Percentiles rank a stretch among this genome's conserved stretches.
Evolutionary conservation across 2,329 filamentous ascomycete genomes (phyloP).

Genomic region (Periconia digitata): DNA sequence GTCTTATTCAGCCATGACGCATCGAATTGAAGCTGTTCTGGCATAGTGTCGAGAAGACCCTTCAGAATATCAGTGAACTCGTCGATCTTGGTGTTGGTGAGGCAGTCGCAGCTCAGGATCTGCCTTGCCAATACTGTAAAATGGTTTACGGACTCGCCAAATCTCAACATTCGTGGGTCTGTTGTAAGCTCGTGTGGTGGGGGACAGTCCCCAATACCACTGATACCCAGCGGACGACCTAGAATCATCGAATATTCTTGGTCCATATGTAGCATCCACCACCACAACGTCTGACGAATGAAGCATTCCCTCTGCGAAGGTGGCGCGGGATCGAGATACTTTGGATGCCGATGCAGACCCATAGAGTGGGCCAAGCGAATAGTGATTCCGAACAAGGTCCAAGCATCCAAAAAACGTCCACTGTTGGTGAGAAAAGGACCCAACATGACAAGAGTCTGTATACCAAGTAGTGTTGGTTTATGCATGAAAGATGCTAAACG

Average conservation of each 20-base stretch:
- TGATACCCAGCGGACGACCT: constrained; percentile 52
- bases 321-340: constrained; percentile 47
- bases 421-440: constrained; percentile 53
- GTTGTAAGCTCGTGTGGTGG: constrained; percentile 49
- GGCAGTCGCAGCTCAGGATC: constrained; percentile 47
- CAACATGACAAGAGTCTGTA: constrained; percentile 53
- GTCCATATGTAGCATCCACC: constrained; percentile 57
- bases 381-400: constrained; percentile 53
- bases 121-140: constrained; percentile 53
- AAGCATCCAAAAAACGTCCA: constrained; percentile 54
- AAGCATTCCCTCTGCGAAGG: constrained; percentile 45
- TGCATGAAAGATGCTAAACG: constrained; percentile 53
- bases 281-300: constrained; percentile 51
- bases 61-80: constrained; percentile 50
- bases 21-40: constrained; percentile 50
- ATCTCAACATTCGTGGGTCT: constrained; percentile 46
- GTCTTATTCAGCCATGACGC: constrained; percentile 46
- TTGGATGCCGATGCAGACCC: constrained; percentile 53
- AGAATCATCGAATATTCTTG: constrained; percentile 55
- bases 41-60: constrained; percentile 50
- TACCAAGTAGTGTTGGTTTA: constrained; percentile 48
- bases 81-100: constrained; percentile 49
- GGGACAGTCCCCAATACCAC: constrained; percentile 52
- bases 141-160: constrained; percentile 50
- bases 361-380: constrained; percentile 53